A percentile compares a stretch with the other conserved stretches of the same genome.
phyloP scores from a whole-genome alignment of 169 alveolate genomes.

The Babesia ovata region DNA sequence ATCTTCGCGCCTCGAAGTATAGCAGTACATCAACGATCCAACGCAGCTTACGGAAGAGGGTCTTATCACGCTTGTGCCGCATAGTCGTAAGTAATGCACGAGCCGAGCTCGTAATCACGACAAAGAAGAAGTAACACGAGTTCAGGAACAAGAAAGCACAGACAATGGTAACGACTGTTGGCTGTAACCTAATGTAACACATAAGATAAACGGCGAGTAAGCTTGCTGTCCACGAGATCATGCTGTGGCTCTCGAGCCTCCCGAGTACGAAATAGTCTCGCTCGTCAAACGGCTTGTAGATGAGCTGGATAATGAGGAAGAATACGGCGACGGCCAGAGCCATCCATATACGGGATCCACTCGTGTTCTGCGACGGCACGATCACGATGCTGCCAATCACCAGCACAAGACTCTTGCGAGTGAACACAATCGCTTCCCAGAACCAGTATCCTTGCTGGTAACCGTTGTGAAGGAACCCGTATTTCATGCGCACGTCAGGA shows the following conservation, averaged over 20 bases:
- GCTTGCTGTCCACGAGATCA: constrained; percentile 82
- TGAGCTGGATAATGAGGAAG: constrained; percentile 76
- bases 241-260: constrained; percentile 81
- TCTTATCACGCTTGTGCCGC: constrained; percentile 4
- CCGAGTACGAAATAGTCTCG: constrained; percentile 78
- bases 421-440: constrained; percentile 84
- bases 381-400: constrained; percentile 77
- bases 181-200: constrained; percentile 29
- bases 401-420: constrained; percentile 78
- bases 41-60: constrained; percentile 10
- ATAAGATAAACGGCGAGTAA: constrained; percentile 58
- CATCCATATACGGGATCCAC: constrained; percentile 82
- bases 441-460: constrained; percentile 81
- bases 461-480: constrained; percentile 84
- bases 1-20: constrained; percentile 5
- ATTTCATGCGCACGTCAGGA: constrained; percentile 77
- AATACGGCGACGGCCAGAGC: constrained; percentile 74
- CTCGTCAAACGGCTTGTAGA: constrained; percentile 81
- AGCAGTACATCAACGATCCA: constrained; percentile 30
- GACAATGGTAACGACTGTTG: constrained; percentile 6
- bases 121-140: constrained; percentile 66
- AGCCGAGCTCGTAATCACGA: constrained; percentile 47
- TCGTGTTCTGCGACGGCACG: constrained; percentile 66
- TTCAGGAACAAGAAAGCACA: constrained; percentile 47
- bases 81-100: constrained; percentile 67